phyloP scores from a whole-genome alignment of 2,329 filamentous ascomycete species.

The Xylariaceae sp. region DNA sequence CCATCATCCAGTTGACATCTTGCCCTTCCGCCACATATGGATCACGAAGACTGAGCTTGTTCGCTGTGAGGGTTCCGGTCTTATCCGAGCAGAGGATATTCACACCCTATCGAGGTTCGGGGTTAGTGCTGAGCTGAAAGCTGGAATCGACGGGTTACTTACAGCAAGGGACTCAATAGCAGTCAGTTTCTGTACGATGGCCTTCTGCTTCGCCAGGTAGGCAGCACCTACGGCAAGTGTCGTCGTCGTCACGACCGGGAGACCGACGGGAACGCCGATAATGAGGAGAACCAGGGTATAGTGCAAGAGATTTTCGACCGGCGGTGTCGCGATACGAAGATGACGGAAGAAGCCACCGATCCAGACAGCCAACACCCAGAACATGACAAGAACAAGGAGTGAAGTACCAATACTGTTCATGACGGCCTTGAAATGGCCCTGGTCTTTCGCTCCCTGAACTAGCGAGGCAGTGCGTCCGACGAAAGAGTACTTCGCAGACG shows the following conservation, averaged over 20 bases:
- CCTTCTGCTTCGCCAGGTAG: slow-evolving; percentile 71
- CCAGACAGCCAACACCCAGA: slow-evolving; percentile 70
- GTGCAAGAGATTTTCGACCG: slow-evolving; percentile 57
- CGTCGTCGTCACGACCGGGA: slow-evolving; percentile 73
- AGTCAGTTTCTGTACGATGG: slow-evolving; percentile 74
- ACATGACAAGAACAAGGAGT: slow-evolving; percentile 69
- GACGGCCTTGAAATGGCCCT: slow-evolving; percentile 76
- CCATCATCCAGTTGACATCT: slow-evolving; percentile 82
- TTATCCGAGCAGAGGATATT: slow-evolving; percentile 78
- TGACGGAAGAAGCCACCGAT: slow-evolving; percentile 75
- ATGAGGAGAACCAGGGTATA: slow-evolving; percentile 68
- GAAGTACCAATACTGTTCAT: slow-evolving; percentile 76
- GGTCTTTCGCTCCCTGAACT: slow-evolving; percentile 69
- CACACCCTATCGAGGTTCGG: slow-evolving; percentile 45
- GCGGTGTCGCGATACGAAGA: slow-evolving; percentile 55
- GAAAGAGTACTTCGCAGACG: slow-evolving; percentile 66
- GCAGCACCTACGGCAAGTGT: slow-evolving; percentile 72
- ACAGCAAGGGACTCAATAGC: slow-evolving; percentile 68
- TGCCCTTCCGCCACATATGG: slow-evolving; percentile 71
- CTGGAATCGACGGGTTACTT: slow-evolving; percentile 11
- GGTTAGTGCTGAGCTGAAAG: slow-evolving; percentile 4
- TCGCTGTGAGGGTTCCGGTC: slow-evolving; percentile 71
- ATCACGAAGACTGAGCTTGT: slow-evolving; percentile 71
- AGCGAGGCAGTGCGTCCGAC: slow-evolving; percentile 70
- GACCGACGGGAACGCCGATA: slow-evolving; percentile 74